Evolutionary conservation across 345 rosid genomes (phyloP).

Genomic region (Citrus cavaleriei): DNA sequence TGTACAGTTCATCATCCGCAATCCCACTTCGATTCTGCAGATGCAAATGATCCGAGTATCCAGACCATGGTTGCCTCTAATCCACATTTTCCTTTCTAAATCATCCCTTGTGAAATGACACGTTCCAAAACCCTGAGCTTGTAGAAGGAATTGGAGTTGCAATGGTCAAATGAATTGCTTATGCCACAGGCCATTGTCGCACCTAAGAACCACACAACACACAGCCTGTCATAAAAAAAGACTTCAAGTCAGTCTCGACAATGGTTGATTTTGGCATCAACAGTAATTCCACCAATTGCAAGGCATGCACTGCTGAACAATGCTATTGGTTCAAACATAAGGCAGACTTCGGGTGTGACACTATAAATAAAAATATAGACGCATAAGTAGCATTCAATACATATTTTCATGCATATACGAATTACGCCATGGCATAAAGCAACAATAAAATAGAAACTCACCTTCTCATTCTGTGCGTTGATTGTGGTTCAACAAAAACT

Average conservation of each 20-base stretch:
- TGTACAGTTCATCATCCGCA: constrained; percentile 37
- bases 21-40: constrained; percentile 17
- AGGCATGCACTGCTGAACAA: background rate
- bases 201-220: constrained; percentile 20
- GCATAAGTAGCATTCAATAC: background rate
- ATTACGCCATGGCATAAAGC: background rate
- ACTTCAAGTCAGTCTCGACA: background rate
- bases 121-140: constrained; percentile 1
- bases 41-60: background rate
- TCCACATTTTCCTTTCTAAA: background rate
- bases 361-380: no score
- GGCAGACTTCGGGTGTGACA: no score
- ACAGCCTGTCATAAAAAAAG: constrained; percentile 9
- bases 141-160: constrained; percentile 7
- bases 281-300: background rate
- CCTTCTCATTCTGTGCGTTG: constrained; percentile 17
- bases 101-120: background rate
- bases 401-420: background rate
- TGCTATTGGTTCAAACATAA: background rate
- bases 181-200: constrained; percentile 14
- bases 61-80: background rate
- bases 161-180: constrained; percentile 10
- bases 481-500: constrained; percentile 23
- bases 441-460: constrained; percentile 3
- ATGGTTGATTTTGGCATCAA: background rate